Evolutionary conservation across 2,329 filamentous ascomycete species (phyloP).

Genomic region (Botrytis sinoallii): DNA sequence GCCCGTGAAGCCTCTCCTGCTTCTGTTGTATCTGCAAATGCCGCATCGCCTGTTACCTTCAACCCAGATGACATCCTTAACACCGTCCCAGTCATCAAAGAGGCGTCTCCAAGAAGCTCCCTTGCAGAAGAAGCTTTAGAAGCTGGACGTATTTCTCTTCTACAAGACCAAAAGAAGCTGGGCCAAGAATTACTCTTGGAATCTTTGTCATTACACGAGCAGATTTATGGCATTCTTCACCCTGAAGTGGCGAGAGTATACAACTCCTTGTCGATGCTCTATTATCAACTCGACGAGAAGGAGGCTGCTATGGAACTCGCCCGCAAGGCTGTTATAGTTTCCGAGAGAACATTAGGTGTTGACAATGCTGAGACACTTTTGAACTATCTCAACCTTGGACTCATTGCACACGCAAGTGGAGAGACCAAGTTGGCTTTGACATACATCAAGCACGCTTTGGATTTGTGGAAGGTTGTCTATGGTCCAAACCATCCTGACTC

Average conservation of each 20-base stretch:
- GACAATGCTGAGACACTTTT: slow-evolving; percentile 92
- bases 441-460: slow-evolving; percentile 88
- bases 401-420: slow-evolving; percentile 89
- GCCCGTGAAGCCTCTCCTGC: slow-evolving; percentile 51
- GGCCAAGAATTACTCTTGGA: slow-evolving; percentile 95
- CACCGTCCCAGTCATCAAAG: slow-evolving; percentile 91
- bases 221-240: slow-evolving; percentile 97
- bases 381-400: slow-evolving; percentile 90
- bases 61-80: slow-evolving; percentile 83
- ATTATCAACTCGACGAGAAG: slow-evolving; percentile 98
- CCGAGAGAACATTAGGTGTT: slow-evolving; percentile 88
- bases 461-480: slow-evolving; percentile 97
- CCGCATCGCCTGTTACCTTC: slow-evolving; percentile 60
- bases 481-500: slow-evolving; percentile 91
- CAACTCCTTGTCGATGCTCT: slow-evolving; percentile 90
- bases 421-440: slow-evolving; percentile 84
- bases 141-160: slow-evolving; percentile 91
- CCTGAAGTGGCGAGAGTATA: slow-evolving; percentile 95
- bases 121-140: slow-evolving; percentile 95
- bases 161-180: slow-evolving; percentile 91
- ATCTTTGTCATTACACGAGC: slow-evolving; percentile 91
- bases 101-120: slow-evolving; percentile 84
- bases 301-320: slow-evolving; percentile 91
- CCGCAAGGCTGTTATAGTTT: slow-evolving; percentile 93
- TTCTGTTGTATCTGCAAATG: slow-evolving; percentile 43